These are phyloP conservation scores for Wickerhamiella slavikovae DNA, from an alignment of 805 yeast species.

Conservation along the genomic window DNA sequence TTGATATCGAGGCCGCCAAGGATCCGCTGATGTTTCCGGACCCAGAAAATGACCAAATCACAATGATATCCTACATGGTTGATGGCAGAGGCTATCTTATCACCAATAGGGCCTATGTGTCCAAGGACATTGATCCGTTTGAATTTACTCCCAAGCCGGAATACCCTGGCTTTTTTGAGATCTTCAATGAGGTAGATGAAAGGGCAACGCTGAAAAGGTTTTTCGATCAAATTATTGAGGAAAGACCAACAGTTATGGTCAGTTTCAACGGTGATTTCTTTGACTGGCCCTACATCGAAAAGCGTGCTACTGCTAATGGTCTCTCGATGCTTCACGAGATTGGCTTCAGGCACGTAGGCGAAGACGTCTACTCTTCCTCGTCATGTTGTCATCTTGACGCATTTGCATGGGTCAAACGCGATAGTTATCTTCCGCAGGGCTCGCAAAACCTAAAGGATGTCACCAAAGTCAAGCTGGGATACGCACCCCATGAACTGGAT, in stretches of 20 bases:
- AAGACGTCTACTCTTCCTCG: constrained; percentile 68
- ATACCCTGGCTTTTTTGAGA: constrained; percentile 72
- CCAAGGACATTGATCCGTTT: constrained; percentile 88
- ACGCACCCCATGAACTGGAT: constrained; percentile 88
- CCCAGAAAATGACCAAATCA: constrained; percentile 69
- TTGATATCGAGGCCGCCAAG: constrained; percentile 94
- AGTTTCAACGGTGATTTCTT: constrained; percentile 97
- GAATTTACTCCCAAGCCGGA: constrained; percentile 97
- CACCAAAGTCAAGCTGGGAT: constrained; percentile 85
- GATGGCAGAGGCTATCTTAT: constrained; percentile 92
- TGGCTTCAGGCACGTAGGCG: constrained; percentile 86
- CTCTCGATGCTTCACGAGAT: constrained; percentile 79
- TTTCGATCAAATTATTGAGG: constrained; percentile 79
- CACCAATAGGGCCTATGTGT: constrained; percentile 83
- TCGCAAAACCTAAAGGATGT: constrained; percentile 97
- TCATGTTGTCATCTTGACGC: constrained; percentile 96
- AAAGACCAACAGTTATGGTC: constrained; percentile 86
- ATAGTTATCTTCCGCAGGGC: constrained; percentile 93
- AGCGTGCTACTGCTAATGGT: constrained; percentile 66
- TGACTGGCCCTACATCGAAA: constrained; percentile 97
- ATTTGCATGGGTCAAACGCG: constrained; percentile 94
- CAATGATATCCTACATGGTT: constrained; percentile 99
- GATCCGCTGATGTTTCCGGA: constrained; percentile 94
- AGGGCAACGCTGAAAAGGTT: constrained; percentile 51
- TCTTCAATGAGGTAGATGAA: constrained; percentile 81